Evolutionary conservation across 306 rosid species (phyloP).

Genomic region (Rubus parviflorus): DNA sequence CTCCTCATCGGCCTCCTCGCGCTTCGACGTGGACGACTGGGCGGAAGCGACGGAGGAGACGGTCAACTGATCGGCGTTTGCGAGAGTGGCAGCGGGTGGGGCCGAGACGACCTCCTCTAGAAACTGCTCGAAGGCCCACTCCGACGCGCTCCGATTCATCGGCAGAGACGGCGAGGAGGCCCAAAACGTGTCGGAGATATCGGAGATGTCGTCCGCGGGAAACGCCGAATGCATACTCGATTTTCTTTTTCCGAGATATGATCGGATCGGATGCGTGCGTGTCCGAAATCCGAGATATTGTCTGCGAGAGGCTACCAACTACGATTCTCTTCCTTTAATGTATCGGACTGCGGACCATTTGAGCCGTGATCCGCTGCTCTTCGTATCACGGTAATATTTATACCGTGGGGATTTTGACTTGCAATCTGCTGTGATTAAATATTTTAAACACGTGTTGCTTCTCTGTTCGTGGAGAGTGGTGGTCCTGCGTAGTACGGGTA

Average conservation of each 20-base stretch:
- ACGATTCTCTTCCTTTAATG: neutral
- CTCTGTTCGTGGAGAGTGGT: neutral
- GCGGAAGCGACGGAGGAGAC: constrained; percentile 30
- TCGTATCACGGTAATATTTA: neutral
- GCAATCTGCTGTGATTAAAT: neutral
- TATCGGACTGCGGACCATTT: neutral
- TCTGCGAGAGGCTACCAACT: neutral
- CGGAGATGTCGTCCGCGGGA: constrained; percentile 37
- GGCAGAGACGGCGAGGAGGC: constrained; percentile 28
- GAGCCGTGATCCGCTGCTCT: neutral
- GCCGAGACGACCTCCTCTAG: constrained; percentile 44
- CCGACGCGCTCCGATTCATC: constrained; percentile 54
- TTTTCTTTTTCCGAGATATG: neutral
- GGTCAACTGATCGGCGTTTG: constrained; percentile 17
- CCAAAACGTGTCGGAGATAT: constrained; percentile 28
- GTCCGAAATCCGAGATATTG: constrained; percentile 1
- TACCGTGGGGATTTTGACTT: neutral
- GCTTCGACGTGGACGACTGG: constrained; percentile 48
- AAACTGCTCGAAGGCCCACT: constrained; percentile 53
- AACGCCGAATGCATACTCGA: constrained; percentile 30
- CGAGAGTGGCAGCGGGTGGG: constrained; percentile 19
- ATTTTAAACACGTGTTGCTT: neutral
- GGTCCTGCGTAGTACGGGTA: neutral
- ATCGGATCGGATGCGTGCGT: neutral
- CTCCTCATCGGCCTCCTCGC: constrained; percentile 40